Evolutionary conservation across 2,329 filamentous ascomycete species (phyloP).

Genomic region (Diaporthe citri): DNA sequence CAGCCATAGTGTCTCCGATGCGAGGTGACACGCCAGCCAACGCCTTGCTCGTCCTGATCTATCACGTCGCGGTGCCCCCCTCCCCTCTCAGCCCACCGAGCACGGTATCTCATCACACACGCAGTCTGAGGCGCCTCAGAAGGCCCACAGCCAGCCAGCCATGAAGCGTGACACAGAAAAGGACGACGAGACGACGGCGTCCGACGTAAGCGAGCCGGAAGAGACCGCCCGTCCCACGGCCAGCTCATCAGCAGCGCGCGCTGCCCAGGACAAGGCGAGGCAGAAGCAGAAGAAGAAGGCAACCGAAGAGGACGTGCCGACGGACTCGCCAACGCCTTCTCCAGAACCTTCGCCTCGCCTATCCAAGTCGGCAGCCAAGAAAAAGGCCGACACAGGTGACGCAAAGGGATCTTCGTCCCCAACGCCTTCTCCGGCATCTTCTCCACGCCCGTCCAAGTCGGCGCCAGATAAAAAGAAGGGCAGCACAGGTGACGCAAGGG

Average conservation of each 20-base stretch:
- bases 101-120: neutral
- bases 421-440: neutral
- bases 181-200: slow-evolving; percentile 28
- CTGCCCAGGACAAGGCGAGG: neutral
- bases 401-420: neutral
- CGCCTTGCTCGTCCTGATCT: slow-evolving; percentile 4
- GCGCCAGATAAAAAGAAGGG: no score
- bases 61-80: neutral
- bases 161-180: slow-evolving; percentile 26
- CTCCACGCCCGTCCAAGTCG: neutral
- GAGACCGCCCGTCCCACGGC: slow-evolving; percentile 32
- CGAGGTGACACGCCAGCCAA: neutral
- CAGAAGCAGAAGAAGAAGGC: neutral
- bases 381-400: no score
- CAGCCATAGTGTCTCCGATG: neutral
- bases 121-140: neutral
- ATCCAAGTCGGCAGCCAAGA: neutral
- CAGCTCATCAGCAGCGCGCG: slow-evolving; percentile 20
- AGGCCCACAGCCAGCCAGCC: slow-evolving; percentile 3
- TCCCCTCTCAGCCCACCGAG: neutral
- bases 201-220: slow-evolving; percentile 34
- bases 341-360: neutral
- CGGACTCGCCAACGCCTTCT: slow-evolving; percentile 22
- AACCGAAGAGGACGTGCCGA: neutral
- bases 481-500: neutral